Evolutionary conservation across 129 eudicot genomes (phyloP).

Genomic region (Helichrysum umbraculigerum): DNA sequence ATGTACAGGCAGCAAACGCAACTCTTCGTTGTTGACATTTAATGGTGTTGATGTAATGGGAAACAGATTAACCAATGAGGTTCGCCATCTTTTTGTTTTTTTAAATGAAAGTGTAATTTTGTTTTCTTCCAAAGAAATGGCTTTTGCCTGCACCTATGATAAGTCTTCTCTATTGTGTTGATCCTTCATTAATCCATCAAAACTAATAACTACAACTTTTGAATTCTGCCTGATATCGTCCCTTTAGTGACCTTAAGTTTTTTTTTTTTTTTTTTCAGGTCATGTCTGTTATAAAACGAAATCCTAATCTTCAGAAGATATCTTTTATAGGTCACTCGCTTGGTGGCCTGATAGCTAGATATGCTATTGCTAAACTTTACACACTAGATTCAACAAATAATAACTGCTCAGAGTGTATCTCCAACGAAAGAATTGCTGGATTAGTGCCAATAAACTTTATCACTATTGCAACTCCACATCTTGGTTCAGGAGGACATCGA

Average conservation of each 20-base stretch:
- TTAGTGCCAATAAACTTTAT: conserved; percentile 82
- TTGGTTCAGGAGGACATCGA: conserved; percentile 85
- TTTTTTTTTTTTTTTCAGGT: conserved; percentile 53
- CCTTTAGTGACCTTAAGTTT: not conserved
- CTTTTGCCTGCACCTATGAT: not conserved
- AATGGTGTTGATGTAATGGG: conserved; percentile 99
- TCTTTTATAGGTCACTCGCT: conserved; percentile 93
- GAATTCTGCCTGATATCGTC: not conserved
- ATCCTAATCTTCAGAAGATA: conserved; percentile 73
- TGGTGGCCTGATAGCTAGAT: conserved; percentile 91
- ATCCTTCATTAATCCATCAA: not conserved
- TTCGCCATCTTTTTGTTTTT: conserved; percentile 23
- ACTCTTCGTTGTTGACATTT: conserved; percentile 75
- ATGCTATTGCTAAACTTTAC: conserved; percentile 84
- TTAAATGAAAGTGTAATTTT: not conserved
- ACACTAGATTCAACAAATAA: conserved; percentile 34
- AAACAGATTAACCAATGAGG: conserved; percentile 92
- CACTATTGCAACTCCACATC: conserved; percentile 90
- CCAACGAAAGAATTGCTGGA: conserved; percentile 61
- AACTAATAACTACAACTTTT: not conserved
- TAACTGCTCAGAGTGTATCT: conserved; percentile 22
- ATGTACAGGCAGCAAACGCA: conserved; percentile 77
- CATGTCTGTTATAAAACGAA: conserved; percentile 56
- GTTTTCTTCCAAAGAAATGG: not conserved
- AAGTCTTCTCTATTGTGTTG: too few species aligned